Conservation (phyloP, 805 yeast species). For the Ogataea henricii region DNA sequence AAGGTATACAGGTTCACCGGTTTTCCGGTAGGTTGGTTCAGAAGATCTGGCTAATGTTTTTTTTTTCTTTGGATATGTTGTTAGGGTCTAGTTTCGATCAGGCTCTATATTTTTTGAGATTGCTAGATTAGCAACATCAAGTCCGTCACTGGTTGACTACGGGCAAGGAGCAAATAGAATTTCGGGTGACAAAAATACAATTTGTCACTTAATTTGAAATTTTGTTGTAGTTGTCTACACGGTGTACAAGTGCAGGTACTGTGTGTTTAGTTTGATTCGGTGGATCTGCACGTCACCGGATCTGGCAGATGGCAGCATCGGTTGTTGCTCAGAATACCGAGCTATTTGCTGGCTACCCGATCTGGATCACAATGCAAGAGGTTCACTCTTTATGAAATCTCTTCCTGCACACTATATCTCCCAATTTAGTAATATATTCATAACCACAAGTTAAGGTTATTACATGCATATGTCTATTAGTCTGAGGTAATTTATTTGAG, state of each 20-base stretch:
- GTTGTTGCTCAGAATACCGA: neutral
- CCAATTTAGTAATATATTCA: too few relatives aligned
- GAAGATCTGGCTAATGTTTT: neutral
- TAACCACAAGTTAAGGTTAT: neutral
- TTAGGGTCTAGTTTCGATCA: neutral
- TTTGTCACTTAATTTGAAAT: neutral
- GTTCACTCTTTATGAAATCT: too few relatives aligned
- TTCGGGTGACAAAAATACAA: neutral
- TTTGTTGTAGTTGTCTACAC: too few relatives aligned
- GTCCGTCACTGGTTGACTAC: constrained; percentile 2
- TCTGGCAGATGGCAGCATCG: constrained; percentile 1
- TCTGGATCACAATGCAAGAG: neutral
- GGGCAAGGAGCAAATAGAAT: neutral
- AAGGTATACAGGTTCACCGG: constrained; percentile 3
- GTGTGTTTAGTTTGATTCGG: neutral
- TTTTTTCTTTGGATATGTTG: neutral
- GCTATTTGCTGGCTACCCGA: neutral
- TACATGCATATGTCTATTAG: neutral
- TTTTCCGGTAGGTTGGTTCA: neutral
- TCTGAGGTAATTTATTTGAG: neutral
- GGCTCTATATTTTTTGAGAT: neutral
- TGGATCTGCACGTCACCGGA: neutral
- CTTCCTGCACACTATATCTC: too few relatives aligned
- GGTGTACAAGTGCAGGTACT: neutral
- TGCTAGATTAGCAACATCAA: neutral